Base-by-base conservation (phyloP, 306 rosid genomes). In the Prunus padus region DNA sequence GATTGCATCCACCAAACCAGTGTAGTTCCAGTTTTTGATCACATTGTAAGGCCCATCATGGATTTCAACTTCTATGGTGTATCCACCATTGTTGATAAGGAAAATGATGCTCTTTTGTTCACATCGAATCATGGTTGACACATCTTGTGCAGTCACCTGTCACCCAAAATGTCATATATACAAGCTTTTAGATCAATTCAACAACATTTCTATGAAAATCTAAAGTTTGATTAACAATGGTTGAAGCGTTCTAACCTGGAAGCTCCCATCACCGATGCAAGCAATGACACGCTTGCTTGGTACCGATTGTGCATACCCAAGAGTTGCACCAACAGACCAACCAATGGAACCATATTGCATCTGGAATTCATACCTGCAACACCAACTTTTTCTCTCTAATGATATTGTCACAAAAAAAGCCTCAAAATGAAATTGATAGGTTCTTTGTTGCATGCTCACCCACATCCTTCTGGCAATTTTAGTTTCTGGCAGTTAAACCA, bases 201-300 rank as follows among this genome's bases (percentile, higher is more conserved):
- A 56, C 55, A 56, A 33, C 31, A 54, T 37, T 47, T 40, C 42
- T 25, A 45, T 4, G 40, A 23, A 23, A 25, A 23, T 23, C 5
- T 40, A 23, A 5, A 37, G 33, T 37, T 71, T 4, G 12, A 31
- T 14, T 8, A 37, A 54, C 28, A 3, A 22, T 15, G 11, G 54
- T 23, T 2, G 76, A 22, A 71, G 11, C 50, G 30, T 55, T 71
- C 31, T 59, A 16, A 84, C 87, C 86, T 84, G 86, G 47, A 86
- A 86, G 74, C 86, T 86, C 19, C 87, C 87, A 76, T 86, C 89
- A 26, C 89, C 87, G 22, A 86, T 83, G 89, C 89, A 86, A 47
- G 87, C 74, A 79, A 86, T 86, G 26, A 86, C 86, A 51, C 79
- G 84, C 65, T 86, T 81, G 0, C 69, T 46, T 18, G 89, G 89